These are phyloP conservation scores for Chionographis japonica DNA, from an alignment of 106 monocot genomes.

Conservation along the genomic window DNA sequence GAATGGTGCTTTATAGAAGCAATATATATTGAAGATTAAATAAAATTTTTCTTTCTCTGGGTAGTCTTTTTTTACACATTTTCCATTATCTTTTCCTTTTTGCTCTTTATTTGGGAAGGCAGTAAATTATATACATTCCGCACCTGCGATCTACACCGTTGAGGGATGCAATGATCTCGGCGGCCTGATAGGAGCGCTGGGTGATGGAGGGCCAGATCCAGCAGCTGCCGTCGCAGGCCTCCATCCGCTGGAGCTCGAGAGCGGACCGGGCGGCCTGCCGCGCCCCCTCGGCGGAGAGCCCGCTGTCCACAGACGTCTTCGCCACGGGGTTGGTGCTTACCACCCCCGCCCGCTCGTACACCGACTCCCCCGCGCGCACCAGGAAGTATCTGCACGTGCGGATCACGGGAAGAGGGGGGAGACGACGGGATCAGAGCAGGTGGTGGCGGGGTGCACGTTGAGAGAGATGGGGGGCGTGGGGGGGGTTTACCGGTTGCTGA, in stretches of 20 bases:
- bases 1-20: too few species aligned
- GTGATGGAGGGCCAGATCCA: slow-evolving; percentile 98
- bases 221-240: slow-evolving; percentile 82
- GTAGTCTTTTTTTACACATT: too few species aligned
- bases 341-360: slow-evolving; percentile 57
- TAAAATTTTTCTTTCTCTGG: too few species aligned
- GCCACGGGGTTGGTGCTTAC: slow-evolving; percentile 76
- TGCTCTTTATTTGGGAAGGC: too few species aligned
- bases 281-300: slow-evolving; percentile 61
- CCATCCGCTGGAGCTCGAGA: slow-evolving; percentile 52
- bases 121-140: not conserved
- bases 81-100: too few species aligned
- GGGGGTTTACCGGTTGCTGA: slow-evolving; percentile 14
- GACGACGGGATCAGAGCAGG: slow-evolving; percentile 1
- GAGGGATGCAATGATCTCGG: slow-evolving; percentile 83
- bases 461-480: too few species aligned
- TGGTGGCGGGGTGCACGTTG: too few species aligned
- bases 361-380: slow-evolving; percentile 85
- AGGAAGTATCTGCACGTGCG: slow-evolving; percentile 60
- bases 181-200: slow-evolving; percentile 81
- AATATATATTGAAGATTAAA: too few species aligned
- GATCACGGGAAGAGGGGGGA: slow-evolving; percentile 10
- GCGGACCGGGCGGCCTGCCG: slow-evolving; percentile 51
- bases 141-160: slow-evolving; percentile 74
- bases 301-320: slow-evolving; percentile 89